A percentile compares a stretch with the other conserved stretches of the same genome.
Evolutionary conservation across 2,329 filamentous ascomycete species (phyloP).

Genomic region (Fusarium siculi): DNA sequence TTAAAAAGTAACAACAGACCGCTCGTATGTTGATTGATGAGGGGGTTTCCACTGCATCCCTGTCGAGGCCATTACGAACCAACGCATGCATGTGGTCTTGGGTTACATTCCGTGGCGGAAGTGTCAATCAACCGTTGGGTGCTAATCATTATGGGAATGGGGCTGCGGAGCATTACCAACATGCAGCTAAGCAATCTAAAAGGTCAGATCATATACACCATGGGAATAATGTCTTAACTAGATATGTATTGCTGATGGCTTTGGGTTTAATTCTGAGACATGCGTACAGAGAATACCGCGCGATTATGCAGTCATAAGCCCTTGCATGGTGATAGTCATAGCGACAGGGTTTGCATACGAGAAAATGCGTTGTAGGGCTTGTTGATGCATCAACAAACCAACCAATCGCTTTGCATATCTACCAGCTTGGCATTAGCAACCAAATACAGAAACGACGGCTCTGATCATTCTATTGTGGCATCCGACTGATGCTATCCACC

Average conservation of each 20-base stretch:
- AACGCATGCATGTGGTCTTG: background rate
- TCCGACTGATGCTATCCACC: no score
- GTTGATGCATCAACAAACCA: no score
- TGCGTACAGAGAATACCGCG: rapidly evolving
- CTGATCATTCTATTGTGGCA: no score
- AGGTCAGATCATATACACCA: background rate
- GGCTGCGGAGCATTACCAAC: background rate
- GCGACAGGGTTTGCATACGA: background rate
- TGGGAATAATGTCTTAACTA: rapidly evolving
- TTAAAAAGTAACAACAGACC: background rate
- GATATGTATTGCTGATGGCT: background rate
- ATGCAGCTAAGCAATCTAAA: background rate
- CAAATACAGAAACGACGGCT: no score
- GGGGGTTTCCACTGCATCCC: background rate
- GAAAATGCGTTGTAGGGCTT: background rate
- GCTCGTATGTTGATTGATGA: background rate
- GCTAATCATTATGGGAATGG: background rate
- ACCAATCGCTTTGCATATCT: no score
- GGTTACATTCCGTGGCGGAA: background rate
- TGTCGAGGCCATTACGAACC: background rate
- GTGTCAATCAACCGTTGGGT: background rate
- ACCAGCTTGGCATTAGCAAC: no score
- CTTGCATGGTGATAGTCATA: background rate
- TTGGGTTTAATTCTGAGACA: background rate
- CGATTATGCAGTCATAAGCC: rapidly evolving